Evolutionary conservation across 208 protist species (phyloP).

Genomic region (Tritrichomonas foetus): DNA sequence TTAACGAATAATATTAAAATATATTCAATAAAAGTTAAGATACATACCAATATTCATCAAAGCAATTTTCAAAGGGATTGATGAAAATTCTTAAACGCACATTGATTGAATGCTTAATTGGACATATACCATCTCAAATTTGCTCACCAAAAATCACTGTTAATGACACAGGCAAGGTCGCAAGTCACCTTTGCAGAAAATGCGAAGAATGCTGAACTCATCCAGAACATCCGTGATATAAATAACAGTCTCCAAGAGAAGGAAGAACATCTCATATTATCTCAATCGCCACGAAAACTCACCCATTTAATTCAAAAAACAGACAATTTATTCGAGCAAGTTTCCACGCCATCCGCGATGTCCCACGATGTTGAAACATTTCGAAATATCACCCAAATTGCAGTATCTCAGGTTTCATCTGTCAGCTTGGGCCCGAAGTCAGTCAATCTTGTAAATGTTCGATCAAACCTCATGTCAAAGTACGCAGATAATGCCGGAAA

Average conservation of each 20-base stretch:
- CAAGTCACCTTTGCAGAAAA: not conserved
- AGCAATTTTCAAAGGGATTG: no score
- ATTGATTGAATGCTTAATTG: no score
- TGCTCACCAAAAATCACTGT: no score
- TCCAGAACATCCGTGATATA: not conserved
- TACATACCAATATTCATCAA: no score
- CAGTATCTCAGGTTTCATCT: not conserved
- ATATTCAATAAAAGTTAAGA: no score
- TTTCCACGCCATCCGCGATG: not conserved
- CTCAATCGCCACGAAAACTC: constrained; percentile 19
- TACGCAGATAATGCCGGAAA: not conserved
- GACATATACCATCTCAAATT: no score
- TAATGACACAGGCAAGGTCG: no score
- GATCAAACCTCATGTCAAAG: not conserved
- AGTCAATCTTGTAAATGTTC: not conserved
- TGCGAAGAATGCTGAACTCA: not conserved
- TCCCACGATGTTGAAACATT: not conserved
- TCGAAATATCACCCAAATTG: not conserved
- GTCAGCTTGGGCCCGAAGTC: not conserved
- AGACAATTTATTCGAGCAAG: not conserved
- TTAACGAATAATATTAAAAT: no score
- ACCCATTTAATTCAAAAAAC: not conserved
- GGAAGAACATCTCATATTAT: not conserved
- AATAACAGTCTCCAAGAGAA: not conserved
- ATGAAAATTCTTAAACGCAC: no score